Evolutionary conservation across 257 asterid genomes (phyloP).

Genomic region (Rubia yunnanensis): DNA sequence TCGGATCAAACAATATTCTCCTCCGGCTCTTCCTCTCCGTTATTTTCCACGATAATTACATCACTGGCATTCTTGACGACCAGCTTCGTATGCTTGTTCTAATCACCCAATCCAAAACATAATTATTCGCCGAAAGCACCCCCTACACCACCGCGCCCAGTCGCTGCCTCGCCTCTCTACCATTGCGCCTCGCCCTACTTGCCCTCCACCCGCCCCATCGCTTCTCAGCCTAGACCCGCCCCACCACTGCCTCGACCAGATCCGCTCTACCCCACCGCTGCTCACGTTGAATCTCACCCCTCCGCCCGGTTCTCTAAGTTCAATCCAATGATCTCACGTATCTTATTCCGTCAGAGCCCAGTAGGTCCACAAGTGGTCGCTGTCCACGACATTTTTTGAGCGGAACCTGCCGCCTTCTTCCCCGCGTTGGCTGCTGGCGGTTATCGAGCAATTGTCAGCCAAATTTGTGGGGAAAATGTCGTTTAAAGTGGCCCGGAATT

Average conservation of each 20-base stretch:
- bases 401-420: slow-evolving; percentile 70
- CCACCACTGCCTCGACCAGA: slow-evolving; percentile 81
- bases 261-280: slow-evolving; percentile 76
- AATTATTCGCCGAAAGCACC: too few relatives aligned
- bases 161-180: too few relatives aligned
- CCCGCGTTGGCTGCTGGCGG: slow-evolving; percentile 61
- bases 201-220: slow-evolving; percentile 43
- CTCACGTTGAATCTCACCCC: slow-evolving; percentile 59
- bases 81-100: slow-evolving; percentile 26
- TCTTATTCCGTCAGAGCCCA: slow-evolving; percentile 67
- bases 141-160: too few relatives aligned
- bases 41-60: slow-evolving; percentile 26
- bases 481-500: slow-evolving; percentile 50
- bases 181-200: slow-evolving; percentile 34
- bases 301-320: slow-evolving; percentile 24
- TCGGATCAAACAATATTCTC: slow-evolving; percentile 40
- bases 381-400: slow-evolving; percentile 50
- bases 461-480: slow-evolving; percentile 43
- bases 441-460: slow-evolving; percentile 32
- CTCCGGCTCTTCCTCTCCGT: slow-evolving; percentile 49
- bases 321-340: slow-evolving; percentile 47
- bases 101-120: not conserved
- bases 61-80: slow-evolving; percentile 15
- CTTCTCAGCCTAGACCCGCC: slow-evolving; percentile 68
- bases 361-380: slow-evolving; percentile 74